These are phyloP conservation scores for Emydomyces testavorans DNA, from an alignment of 2,329 filamentous ascomycete genomes.

Conservation along the genomic window DNA sequence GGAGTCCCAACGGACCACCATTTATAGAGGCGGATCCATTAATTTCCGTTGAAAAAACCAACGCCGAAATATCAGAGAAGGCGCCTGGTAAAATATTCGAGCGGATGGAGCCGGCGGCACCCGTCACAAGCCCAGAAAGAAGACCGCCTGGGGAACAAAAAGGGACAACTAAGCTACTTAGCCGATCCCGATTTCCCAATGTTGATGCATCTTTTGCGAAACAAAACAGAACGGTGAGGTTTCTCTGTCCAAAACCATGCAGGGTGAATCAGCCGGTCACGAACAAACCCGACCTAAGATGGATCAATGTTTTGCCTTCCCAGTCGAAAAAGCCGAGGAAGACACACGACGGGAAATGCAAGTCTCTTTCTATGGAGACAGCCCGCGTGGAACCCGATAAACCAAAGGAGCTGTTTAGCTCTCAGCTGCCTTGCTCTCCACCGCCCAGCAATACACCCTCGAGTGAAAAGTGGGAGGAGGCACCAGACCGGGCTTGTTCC, in stretches of 20 bases:
- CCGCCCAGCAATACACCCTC: not conserved
- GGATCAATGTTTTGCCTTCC: not conserved
- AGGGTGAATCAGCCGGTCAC: no score
- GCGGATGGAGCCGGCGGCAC: no score
- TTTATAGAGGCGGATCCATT: no score
- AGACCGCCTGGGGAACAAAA: no score
- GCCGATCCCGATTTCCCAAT: not conserved
- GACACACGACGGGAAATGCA: not conserved
- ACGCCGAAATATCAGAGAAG: no score
- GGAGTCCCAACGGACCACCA: no score
- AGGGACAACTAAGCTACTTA: no score
- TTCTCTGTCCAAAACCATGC: no score
- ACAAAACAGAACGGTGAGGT: not conserved
- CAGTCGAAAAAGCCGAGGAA: not conserved
- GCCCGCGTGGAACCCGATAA: not conserved
- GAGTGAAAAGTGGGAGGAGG: not conserved
- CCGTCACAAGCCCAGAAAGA: no score
- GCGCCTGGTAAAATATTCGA: no score
- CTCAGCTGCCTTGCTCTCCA: not conserved
- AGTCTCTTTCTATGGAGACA: not conserved
- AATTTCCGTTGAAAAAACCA: no score
- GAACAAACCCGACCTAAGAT: not conserved
- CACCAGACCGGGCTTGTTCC: not conserved
- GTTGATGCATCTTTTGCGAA: not conserved
- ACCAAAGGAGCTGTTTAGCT: no score